Percentiles rank a stretch among this genome's conserved stretches.
Evolutionary conservation across 805 yeast genomes (phyloP).

Genomic region (Debaryomyces hansenii): DNA sequence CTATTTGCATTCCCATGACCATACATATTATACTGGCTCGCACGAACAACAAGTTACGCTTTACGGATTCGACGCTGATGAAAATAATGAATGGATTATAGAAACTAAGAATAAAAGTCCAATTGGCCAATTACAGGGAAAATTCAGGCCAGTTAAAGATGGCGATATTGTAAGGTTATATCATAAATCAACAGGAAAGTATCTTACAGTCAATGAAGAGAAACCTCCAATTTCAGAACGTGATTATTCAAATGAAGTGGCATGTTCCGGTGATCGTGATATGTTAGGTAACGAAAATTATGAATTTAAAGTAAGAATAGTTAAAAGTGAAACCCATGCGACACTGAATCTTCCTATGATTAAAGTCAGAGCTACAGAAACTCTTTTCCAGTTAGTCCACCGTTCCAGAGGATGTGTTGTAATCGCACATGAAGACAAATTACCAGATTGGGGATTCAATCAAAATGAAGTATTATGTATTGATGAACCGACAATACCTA

Average conservation of each 20-base stretch:
- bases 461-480: constrained; percentile 91
- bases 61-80: constrained; percentile 57
- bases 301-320: constrained; percentile 62
- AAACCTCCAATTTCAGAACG: constrained; percentile 90
- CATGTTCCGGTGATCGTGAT: constrained; percentile 64
- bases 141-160: constrained; percentile 42
- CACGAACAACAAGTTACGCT: constrained; percentile 79
- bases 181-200: constrained; percentile 67
- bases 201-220: constrained; percentile 66
- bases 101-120: constrained; percentile 42
- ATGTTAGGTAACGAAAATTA: constrained; percentile 68
- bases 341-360: constrained; percentile 33
- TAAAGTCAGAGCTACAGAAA: constrained; percentile 54
- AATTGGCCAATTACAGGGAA: constrained; percentile 39
- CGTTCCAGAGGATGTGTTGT: constrained; percentile 66
- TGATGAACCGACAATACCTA: constrained; percentile 64
- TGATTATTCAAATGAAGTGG: constrained; percentile 84
- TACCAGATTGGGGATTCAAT: constrained; percentile 83
- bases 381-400: constrained; percentile 71
- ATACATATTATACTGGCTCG: constrained; percentile 63
- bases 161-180: constrained; percentile 63
- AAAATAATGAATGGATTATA: constrained; percentile 72
- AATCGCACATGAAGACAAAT: constrained; percentile 66
- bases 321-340: constrained; percentile 31
- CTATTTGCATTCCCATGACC: constrained; percentile 77